A percentile compares a stretch with the other conserved stretches of the same genome.
These are phyloP conservation scores for Mikania micrantha DNA, from an alignment of 129 eudicot species.

Conservation along the genomic window DNA sequence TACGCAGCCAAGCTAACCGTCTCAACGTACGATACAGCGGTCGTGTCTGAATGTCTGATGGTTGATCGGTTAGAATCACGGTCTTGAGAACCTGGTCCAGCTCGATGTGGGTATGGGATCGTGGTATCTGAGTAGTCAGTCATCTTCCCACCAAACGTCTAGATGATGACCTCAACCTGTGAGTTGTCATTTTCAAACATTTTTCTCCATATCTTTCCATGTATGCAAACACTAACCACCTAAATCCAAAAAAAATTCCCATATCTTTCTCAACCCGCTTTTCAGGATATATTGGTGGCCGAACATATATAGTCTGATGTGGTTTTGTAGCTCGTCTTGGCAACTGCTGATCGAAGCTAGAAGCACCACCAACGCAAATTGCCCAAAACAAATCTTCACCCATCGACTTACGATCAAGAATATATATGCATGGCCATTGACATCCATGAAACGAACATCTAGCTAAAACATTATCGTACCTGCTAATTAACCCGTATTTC, in stretches of 20 bases:
- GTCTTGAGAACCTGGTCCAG: conserved; percentile 1
- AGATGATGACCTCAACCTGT: neutral
- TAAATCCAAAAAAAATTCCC: too few relatives aligned
- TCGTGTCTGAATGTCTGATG: neutral
- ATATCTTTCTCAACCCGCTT: too few relatives aligned
- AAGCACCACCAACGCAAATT: too few relatives aligned
- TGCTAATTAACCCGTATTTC: conserved; percentile 16
- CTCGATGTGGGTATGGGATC: conserved; percentile 14
- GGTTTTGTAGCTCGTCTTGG: neutral
- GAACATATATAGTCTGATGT: conserved; percentile 22
- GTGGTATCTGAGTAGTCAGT: conserved; percentile 8
- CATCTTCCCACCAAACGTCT: conserved; percentile 15
- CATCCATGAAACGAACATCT: conserved; percentile 25
- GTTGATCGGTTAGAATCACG: neutral
- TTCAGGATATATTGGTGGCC: too few relatives aligned
- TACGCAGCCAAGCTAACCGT: conserved; percentile 6
- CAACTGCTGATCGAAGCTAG: conserved; percentile 1
- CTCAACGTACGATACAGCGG: neutral
- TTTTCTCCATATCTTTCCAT: too few relatives aligned
- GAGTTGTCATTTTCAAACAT: too few relatives aligned
- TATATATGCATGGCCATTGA: conserved; percentile 12
- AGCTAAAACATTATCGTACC: conserved; percentile 1
- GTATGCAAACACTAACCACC: too few relatives aligned
- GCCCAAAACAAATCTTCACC: too few relatives aligned
- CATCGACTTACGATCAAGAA: too few relatives aligned